These are phyloP conservation scores for Endotrypanum monterogeii DNA, from an alignment of 208 protist species.

Conservation along the genomic window DNA sequence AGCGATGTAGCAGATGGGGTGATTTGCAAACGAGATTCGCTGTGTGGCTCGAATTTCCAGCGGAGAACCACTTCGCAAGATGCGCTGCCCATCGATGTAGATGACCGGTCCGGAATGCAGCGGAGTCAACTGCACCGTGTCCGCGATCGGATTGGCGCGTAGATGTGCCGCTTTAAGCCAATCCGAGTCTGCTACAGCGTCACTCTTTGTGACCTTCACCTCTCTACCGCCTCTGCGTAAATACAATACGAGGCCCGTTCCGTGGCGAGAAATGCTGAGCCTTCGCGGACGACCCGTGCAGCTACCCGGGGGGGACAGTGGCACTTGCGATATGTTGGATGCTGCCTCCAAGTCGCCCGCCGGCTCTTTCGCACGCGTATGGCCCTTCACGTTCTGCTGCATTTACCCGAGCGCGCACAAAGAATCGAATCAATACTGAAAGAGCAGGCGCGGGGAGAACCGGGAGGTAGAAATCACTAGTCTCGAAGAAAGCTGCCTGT, in stretches of 20 bases:
- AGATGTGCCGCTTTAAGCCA: constrained; percentile 19
- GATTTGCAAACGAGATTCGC: constrained; percentile 2
- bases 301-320: neutral
- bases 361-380: neutral
- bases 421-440: too few relatives aligned
- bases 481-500: too few relatives aligned
- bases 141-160: neutral
- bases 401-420: neutral
- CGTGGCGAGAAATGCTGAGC: neutral
- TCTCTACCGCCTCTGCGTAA: neutral
- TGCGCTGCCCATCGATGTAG: constrained; percentile 27
- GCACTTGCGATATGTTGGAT: neutral
- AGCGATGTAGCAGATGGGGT: neutral
- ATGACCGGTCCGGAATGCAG: neutral
- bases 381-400: neutral
- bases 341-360: too few relatives aligned
- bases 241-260: constrained; percentile 5
- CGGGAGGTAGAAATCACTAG: neutral
- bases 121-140: constrained; percentile 21
- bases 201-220: neutral
- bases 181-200: neutral
- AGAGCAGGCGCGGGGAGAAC: neutral
- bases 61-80: constrained; percentile 13
- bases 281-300: neutral
- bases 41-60: constrained; percentile 10